Conservation (phyloP, 106 monocot species). For the Dendrobium catenatum region DNA sequence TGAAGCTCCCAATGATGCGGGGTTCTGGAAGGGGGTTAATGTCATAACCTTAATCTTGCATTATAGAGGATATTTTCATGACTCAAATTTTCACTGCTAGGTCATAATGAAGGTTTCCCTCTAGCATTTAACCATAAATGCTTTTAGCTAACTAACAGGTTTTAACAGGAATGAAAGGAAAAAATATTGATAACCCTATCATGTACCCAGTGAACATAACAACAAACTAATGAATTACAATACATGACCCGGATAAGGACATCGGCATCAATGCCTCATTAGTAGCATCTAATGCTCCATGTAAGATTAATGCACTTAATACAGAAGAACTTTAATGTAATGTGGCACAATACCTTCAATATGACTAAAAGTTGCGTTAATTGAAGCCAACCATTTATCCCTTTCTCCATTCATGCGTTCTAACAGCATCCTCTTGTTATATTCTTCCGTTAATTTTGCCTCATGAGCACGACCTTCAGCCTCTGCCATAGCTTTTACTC, state of each 20-base stretch:
- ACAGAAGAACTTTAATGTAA: neutral
- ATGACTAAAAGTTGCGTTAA: conserved; percentile 87
- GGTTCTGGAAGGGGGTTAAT: neutral
- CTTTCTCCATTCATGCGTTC: conserved; percentile 80
- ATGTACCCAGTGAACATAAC: neutral
- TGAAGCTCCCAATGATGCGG: neutral
- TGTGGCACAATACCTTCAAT: conserved; percentile 59
- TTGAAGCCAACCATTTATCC: conserved; percentile 90
- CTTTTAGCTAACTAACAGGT: neutral
- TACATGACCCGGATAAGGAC: neutral
- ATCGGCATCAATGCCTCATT: neutral
- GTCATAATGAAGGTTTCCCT: neutral
- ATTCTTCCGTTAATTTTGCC: conserved; percentile 80
- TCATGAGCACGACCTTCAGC: conserved; percentile 84
- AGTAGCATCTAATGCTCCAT: neutral
- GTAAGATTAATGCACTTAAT: neutral
- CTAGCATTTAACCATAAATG: neutral
- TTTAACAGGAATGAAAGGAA: neutral
- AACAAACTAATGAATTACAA: neutral
- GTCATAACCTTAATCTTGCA: neutral
- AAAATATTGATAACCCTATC: neutral
- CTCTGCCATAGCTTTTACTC: conserved; percentile 85
- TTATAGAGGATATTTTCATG: neutral
- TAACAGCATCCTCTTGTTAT: conserved; percentile 67
- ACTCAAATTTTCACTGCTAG: neutral